Conservation (phyloP, 768 basidiomycete genomes). For the Omphalotus guepiniiformis region DNA sequence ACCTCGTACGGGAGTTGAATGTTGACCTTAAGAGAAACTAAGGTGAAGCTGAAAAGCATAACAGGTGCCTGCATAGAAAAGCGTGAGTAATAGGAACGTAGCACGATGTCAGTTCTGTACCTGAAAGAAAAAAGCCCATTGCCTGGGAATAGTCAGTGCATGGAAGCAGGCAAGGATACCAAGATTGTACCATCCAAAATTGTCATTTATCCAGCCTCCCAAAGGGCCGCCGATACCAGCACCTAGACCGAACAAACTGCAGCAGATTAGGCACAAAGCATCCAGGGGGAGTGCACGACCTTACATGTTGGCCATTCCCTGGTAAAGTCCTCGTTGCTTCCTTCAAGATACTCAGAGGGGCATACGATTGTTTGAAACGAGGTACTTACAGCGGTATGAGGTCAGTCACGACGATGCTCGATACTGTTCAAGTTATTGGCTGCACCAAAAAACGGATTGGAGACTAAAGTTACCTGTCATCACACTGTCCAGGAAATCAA, state of each 20-base stretch:
- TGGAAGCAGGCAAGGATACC: constrained; percentile 3
- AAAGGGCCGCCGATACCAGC: constrained; percentile 76
- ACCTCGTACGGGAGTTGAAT: constrained; percentile 69
- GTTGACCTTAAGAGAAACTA: constrained; percentile 76
- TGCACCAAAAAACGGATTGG: constrained; percentile 14
- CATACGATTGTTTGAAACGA: neutral
- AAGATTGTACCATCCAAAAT: constrained; percentile 66
- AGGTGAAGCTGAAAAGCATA: constrained; percentile 60
- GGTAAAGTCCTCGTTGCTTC: constrained; percentile 84
- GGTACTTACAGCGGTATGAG: constrained; percentile 76
- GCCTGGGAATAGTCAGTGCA: constrained; percentile 44
- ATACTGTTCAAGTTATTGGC: constrained; percentile 45
- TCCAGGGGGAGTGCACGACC: constrained; percentile 16
- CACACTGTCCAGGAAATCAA: constrained; percentile 55
- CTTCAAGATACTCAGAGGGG: constrained; percentile 30
- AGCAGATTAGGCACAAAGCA: constrained; percentile 11
- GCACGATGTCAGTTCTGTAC: constrained; percentile 29
- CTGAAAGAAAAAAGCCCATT: constrained; percentile 83
- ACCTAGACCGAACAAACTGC: constrained; percentile 79
- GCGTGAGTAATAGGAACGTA: constrained; percentile 14
- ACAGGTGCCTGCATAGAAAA: constrained; percentile 61
- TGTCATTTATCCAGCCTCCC: constrained; percentile 84
- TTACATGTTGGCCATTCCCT: constrained; percentile 88
- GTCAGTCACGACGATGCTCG: constrained; percentile 82
- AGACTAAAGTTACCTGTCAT: constrained; percentile 64